phyloP scores from a whole-genome alignment of 495 filamentous ascomycete species.

The Cercophora newfieldiana region DNA sequence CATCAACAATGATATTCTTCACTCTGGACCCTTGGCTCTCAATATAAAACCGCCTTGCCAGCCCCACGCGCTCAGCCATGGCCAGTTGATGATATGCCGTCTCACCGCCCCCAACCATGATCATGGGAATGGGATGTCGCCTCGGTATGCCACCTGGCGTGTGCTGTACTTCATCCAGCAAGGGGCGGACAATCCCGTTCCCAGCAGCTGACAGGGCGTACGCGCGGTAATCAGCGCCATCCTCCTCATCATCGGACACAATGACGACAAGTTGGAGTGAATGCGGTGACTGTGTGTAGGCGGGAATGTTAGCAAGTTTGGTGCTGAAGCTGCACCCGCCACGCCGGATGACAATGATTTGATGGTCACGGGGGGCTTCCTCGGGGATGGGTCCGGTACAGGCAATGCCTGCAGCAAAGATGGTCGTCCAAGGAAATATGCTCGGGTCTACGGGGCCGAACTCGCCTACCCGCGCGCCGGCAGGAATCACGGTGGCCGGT shows the following conservation, averaged over 20 bases:
- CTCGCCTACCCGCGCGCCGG: conserved; percentile 43
- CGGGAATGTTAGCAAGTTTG: conserved; percentile 82
- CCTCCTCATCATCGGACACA: conserved; percentile 65
- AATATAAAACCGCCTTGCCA: conserved; percentile 77
- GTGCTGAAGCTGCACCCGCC: conserved; percentile 82
- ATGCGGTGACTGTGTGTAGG: conserved; percentile 58
- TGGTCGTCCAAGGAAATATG: conserved; percentile 61
- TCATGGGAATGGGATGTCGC: conserved; percentile 74
- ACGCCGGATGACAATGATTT: conserved; percentile 80
- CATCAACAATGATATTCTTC: conserved; percentile 73
- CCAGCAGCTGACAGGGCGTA: conserved; percentile 15
- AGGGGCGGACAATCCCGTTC: conserved; percentile 54
- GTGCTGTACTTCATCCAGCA: conserved; percentile 73
- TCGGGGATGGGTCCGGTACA: conserved; percentile 65
- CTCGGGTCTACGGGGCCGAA: conserved; percentile 30
- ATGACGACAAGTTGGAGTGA: conserved; percentile 80
- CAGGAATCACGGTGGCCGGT: conserved; percentile 61
- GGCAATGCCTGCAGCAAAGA: conserved; percentile 70
- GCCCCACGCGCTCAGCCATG: conserved; percentile 61
- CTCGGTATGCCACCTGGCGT: conserved; percentile 71
- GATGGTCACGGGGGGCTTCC: conserved; percentile 61
- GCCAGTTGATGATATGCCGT: conserved; percentile 63
- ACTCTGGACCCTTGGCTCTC: conserved; percentile 79
- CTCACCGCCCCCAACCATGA: conserved; percentile 80
- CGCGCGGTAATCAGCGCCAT: conserved; percentile 24